phyloP scores from a whole-genome alignment of 192 early-diverging fungal genomes.

The Gamsiella multidivaricata region DNA sequence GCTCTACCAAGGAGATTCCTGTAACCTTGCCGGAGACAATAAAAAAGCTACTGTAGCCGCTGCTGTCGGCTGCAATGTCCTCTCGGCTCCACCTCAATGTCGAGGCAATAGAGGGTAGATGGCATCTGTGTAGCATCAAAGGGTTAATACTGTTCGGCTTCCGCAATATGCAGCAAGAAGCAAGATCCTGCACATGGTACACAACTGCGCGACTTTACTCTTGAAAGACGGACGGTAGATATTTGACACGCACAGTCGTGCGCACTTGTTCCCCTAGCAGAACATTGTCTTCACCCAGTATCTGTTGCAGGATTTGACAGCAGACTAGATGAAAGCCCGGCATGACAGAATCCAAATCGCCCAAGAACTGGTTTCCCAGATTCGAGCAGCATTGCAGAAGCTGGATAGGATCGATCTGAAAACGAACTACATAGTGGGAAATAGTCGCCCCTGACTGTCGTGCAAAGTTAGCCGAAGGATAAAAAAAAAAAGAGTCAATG shows the following conservation, averaged over 20 bases:
- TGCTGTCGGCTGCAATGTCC: neutral
- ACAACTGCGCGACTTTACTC: constrained; percentile 38
- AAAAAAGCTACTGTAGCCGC: constrained; percentile 16
- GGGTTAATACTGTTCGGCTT: neutral
- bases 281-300: constrained; percentile 11
- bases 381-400: constrained; percentile 28
- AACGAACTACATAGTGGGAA: constrained; percentile 6
- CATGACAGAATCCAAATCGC: constrained; percentile 7
- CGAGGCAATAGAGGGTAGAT: constrained; percentile 7
- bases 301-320: constrained; percentile 37
- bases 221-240: constrained; percentile 10
- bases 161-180: neutral
- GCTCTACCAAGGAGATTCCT: constrained; percentile 14
- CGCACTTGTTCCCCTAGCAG: constrained; percentile 46
- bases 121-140: constrained; percentile 9
- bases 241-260: constrained; percentile 15
- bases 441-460: constrained; percentile 17
- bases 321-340: constrained; percentile 13
- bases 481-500: too few relatives aligned
- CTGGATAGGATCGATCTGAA: constrained; percentile 28
- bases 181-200: too few relatives aligned
- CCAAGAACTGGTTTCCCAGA: constrained; percentile 32
- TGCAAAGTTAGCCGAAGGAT: neutral
- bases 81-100: constrained; percentile 9
- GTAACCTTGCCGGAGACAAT: constrained; percentile 15